Evolutionary conservation across 495 filamentous ascomycete species (phyloP), one percentile per base, ranked within the genome.

Genomic region (Patellaria atrata): DNA sequence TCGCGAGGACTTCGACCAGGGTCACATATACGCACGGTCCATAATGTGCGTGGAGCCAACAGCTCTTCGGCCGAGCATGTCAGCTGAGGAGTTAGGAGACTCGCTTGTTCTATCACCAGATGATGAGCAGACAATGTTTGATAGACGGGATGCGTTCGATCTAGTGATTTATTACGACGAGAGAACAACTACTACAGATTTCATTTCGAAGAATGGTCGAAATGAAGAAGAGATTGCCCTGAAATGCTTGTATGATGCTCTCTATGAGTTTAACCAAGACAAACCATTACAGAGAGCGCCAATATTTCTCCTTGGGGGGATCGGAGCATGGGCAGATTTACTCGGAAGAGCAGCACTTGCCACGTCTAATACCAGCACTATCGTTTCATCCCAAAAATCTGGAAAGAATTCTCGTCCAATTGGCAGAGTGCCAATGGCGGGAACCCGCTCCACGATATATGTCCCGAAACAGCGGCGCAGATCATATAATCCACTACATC

Each of bases 1-100:
- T 41, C 79, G 89, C 22, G 75, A 81, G 25, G 68, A 80, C 21
- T 99, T 79, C 51, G 84, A 94, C 44, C 61, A 69, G 23, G 89
- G 89, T 1, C 91, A 99, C 47, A 82, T 99, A 26, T 75, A 73
- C 60, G 73, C 75, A 6, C 70, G 71, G 33, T 78, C 70, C 6
- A 77, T 86, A 21, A 79, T 96, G 27, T 96, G 87, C 56, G 67
- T 96, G 32, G 89, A 99, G 47, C 83, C 87, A n/a, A 71, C 85
- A 24, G 69, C 69, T 10, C 53, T 82, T 38, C 69, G 77, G 33
- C 64, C 70, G 24, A 77, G 83, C 27, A 78, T 92, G 27, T 93
- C 86, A 0, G 87, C 82, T 7, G 78, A 84, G 31, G 71, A 94
- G 34, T 67, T 99, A 11, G 73, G 71, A 36, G 80, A 94, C 33